Percentiles rank a stretch among this genome's conserved stretches.
phyloP scores from a whole-genome alignment of 169 alveolate genomes.

The Cytauxzoon felis region DNA sequence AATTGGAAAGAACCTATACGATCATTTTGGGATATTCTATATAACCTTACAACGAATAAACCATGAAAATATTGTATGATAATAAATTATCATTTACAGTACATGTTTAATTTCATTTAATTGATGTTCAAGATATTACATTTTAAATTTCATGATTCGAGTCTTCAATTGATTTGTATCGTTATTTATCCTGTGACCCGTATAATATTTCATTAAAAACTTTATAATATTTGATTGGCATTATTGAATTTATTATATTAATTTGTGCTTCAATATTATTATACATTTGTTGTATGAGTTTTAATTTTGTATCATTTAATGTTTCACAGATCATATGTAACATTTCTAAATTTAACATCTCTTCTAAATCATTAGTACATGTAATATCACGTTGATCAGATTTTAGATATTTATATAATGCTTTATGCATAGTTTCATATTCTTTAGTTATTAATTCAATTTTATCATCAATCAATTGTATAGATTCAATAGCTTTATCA shows the following conservation, averaged over 20 bases:
- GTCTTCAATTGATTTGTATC: too few species aligned
- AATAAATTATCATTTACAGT: too few species aligned
- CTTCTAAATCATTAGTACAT: constrained; percentile 44
- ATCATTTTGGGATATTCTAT: constrained; percentile 55
- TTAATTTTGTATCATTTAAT: constrained; percentile 47
- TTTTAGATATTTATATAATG: constrained; percentile 24
- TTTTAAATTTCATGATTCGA: too few species aligned
- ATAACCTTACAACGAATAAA: too few species aligned
- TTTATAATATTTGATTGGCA: constrained; percentile 3
- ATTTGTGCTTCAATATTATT: not conserved
- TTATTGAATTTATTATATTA: not conserved
- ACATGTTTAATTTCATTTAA: too few species aligned
- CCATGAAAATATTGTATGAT: too few species aligned
- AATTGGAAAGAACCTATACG: constrained; percentile 43
- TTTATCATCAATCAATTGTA: constrained; percentile 19
- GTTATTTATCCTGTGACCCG: too few species aligned
- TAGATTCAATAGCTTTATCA: constrained; percentile 22
- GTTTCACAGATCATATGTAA: constrained; percentile 45
- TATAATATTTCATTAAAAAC: not conserved
- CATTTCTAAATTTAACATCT: constrained; percentile 47
- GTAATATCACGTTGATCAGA: constrained; percentile 10
- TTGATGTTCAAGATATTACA: too few species aligned
- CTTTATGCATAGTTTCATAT: constrained; percentile 52
- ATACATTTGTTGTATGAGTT: constrained; percentile 1
- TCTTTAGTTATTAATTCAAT: constrained; percentile 6